These are phyloP conservation scores for Ophiostoma sp. DNA, from an alignment of 2,329 filamentous ascomycete genomes.

Conservation along the genomic window DNA sequence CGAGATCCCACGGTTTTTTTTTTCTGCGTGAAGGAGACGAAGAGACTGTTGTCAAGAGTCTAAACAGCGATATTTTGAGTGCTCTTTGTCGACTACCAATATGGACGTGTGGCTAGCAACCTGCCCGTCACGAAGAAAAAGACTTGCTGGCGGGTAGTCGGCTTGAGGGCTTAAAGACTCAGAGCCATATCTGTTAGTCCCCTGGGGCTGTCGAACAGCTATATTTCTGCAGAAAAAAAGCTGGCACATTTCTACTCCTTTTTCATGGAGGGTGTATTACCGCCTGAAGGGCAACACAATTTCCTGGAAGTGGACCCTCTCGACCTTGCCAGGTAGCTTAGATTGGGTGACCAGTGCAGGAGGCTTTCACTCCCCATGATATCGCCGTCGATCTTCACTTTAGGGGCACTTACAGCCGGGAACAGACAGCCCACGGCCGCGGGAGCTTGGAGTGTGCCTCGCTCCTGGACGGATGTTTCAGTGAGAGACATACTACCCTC, in stretches of 20 bases:
- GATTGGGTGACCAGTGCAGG: constrained; percentile 35
- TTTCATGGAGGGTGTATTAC: constrained; percentile 21
- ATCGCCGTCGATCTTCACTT: constrained; percentile 38
- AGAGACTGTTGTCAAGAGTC: constrained; percentile 5
- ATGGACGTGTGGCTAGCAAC: constrained; percentile 26
- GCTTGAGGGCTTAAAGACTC: constrained; percentile 25
- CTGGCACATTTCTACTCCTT: constrained; percentile 15
- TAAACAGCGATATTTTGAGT: constrained; percentile 25
- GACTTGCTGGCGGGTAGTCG: constrained; percentile 14
- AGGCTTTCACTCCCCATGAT: constrained; percentile 39
- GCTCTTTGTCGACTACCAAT: constrained; percentile 23
- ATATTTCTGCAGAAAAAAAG: constrained; percentile 20
- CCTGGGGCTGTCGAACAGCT: constrained; percentile 23
- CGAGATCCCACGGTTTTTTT: not conserved
- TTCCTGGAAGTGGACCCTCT: constrained; percentile 36
- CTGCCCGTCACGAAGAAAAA: constrained; percentile 18
- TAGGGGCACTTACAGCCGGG: constrained; percentile 26
- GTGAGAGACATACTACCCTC: not conserved
- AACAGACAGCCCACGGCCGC: not conserved
- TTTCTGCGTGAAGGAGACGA: not conserved
- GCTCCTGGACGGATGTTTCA: not conserved
- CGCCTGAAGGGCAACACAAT: constrained; percentile 32
- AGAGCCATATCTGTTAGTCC: constrained; percentile 24
- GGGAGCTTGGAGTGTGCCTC: not conserved
- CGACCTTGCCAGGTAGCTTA: constrained; percentile 33